A percentile compares a stretch with the other conserved stretches of the same genome.
These are phyloP conservation scores for Cryptosporidium ubiquitum DNA, from an alignment of 169 alveolate genomes.

Conservation along the genomic window DNA sequence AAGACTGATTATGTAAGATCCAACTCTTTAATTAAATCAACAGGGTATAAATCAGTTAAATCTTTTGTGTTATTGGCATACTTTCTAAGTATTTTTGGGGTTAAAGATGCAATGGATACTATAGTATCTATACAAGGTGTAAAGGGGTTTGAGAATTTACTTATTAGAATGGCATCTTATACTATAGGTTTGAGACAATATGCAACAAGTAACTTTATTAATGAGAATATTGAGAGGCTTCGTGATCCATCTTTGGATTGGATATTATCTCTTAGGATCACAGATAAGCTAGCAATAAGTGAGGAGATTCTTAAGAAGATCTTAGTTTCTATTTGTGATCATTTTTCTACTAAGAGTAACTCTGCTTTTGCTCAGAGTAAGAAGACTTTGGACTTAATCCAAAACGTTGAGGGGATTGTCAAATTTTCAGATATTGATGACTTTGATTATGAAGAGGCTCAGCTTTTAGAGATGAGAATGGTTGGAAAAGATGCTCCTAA, in stretches of 20 bases:
- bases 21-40: constrained; percentile 17
- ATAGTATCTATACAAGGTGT: constrained; percentile 21
- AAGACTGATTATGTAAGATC: constrained; percentile 27
- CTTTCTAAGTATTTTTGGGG: constrained; percentile 6
- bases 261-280: constrained; percentile 38
- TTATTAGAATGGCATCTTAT: constrained; percentile 36
- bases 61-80: constrained; percentile 8
- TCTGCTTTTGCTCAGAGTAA: constrained; percentile 18
- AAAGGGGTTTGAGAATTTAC: constrained; percentile 23
- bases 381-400: constrained; percentile 32
- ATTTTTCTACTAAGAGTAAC: constrained; percentile 7
- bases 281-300: constrained; percentile 3
- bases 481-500: constrained; percentile 48
- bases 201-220: constrained; percentile 23
- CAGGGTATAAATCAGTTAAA: constrained; percentile 32
- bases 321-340: constrained; percentile 17
- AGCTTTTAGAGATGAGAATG: constrained; percentile 26
- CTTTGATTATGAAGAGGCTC: constrained; percentile 8
- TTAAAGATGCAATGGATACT: constrained; percentile 18
- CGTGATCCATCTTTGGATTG: constrained; percentile 8
- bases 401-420: constrained; percentile 24
- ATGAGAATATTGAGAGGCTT: background rate
- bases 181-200: constrained; percentile 50
- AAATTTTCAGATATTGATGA: constrained; percentile 24
- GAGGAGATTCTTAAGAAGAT: constrained; percentile 23